Evolutionary conservation across 139 green algal genomes (phyloP).

Genomic region (Tetratostichococcus sp.): DNA sequence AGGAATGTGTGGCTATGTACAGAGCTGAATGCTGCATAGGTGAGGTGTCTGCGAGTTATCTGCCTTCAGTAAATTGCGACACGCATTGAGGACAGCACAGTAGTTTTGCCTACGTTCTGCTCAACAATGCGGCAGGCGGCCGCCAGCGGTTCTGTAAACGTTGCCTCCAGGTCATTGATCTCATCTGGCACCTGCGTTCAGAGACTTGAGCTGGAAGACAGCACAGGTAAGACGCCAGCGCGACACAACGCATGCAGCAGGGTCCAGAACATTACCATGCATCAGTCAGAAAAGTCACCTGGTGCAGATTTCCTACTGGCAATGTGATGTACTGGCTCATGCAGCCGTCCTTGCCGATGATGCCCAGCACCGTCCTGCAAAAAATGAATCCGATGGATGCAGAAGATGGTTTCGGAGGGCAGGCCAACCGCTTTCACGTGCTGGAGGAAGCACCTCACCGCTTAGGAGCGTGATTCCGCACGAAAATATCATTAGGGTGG

Average conservation of each 20-base stretch:
- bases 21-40: too few species aligned
- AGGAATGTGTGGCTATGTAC: too few species aligned
- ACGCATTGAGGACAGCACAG: too few species aligned
- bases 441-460: conserved; percentile 9
- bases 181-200: conserved; percentile 45
- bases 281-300: neutral
- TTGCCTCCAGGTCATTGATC: conserved; percentile 50
- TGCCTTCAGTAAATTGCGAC: too few species aligned
- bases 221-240: too few species aligned
- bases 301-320: conserved; percentile 56
- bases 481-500: conserved; percentile 44
- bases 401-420: too few species aligned
- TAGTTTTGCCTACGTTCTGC: conserved; percentile 62
- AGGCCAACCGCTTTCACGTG: too few species aligned
- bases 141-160: conserved; percentile 70
- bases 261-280: too few species aligned
- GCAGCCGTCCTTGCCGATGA: conserved; percentile 62
- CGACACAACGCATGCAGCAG: too few species aligned
- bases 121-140: conserved; percentile 67
- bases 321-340: conserved; percentile 57
- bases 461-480: conserved; percentile 53
- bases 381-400: too few species aligned
- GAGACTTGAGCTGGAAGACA: too few species aligned
- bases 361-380: conserved; percentile 57
- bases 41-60: too few species aligned